Conservation (phyloP, 768 basidiomycete genomes). For the Brasilioporus rufonigricans region DNA sequence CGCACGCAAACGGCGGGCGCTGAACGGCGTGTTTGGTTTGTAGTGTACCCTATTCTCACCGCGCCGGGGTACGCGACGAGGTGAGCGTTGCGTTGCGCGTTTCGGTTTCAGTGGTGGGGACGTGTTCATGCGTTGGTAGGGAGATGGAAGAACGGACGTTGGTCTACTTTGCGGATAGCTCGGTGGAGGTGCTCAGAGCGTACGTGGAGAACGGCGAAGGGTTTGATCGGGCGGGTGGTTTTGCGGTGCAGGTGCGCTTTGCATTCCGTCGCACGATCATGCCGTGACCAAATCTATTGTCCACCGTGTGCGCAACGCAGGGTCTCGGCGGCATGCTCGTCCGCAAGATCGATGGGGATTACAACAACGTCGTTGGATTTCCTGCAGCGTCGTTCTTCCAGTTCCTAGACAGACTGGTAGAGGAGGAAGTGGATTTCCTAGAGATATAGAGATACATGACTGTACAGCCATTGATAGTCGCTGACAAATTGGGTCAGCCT, state of each 20-base stretch:
- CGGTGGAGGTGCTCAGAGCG: conserved; percentile 57
- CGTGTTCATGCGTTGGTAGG: too few species aligned
- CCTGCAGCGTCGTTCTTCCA: conserved; percentile 84
- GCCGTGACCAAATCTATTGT: not conserved
- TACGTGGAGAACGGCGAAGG: conserved; percentile 89
- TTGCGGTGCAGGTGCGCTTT: conserved; percentile 76
- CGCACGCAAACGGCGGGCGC: too few species aligned
- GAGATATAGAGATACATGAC: not conserved
- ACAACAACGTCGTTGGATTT: conserved; percentile 89
- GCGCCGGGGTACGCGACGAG: conserved; percentile 75
- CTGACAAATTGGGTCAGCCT: not conserved
- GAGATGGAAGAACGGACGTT: conserved; percentile 81
- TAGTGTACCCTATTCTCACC: conserved; percentile 72
- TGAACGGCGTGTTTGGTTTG: not conserved
- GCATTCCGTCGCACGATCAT: too few species aligned
- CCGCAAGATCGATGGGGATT: conserved; percentile 86
- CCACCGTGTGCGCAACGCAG: conserved; percentile 33
- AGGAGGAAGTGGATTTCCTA: conserved; percentile 77
- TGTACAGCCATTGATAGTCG: too few species aligned
- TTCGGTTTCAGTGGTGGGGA: too few species aligned
- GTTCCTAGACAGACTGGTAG: conserved; percentile 63
- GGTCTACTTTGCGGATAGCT: conserved; percentile 72
- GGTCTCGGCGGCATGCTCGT: conserved; percentile 81
- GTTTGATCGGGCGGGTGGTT: conserved; percentile 86
- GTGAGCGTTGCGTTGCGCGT: conserved; percentile 35